Evolutionary conservation across 805 yeast genomes (phyloP).

Genomic region (Diddensiella santjacobensis): DNA sequence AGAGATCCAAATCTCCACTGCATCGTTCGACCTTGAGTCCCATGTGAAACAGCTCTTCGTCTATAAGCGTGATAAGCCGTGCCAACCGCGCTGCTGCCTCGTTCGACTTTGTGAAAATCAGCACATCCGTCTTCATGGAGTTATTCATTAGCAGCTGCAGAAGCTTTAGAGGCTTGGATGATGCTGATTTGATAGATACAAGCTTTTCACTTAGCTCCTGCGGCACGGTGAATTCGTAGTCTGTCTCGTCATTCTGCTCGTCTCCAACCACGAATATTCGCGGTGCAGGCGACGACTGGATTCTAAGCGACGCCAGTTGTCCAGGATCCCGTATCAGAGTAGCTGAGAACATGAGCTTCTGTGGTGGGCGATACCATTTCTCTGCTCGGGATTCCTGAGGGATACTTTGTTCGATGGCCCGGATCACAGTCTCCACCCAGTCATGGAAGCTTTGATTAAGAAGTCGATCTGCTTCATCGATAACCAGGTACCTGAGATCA

Average conservation of each 20-base stretch:
- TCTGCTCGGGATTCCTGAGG: slow-evolving; percentile 13
- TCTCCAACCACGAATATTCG: slow-evolving; percentile 69
- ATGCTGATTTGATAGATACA: slow-evolving; percentile 30
- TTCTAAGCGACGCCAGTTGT: slow-evolving; percentile 65
- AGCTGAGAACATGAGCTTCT: slow-evolving; percentile 81
- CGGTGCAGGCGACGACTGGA: slow-evolving; percentile 51
- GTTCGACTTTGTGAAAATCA: slow-evolving; percentile 72
- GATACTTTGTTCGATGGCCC: slow-evolving; percentile 18
- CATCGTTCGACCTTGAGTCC: slow-evolving; percentile 29
- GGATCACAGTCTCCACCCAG: slow-evolving; percentile 61
- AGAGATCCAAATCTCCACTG: slow-evolving; percentile 37
- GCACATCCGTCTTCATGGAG: slow-evolving; percentile 38
- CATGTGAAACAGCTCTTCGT: slow-evolving; percentile 22
- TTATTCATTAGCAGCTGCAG: slow-evolving; percentile 46
- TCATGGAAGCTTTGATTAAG: slow-evolving; percentile 91
- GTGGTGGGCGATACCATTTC: slow-evolving; percentile 41
- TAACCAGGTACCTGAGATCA: slow-evolving; percentile 58
- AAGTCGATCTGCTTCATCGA: slow-evolving; percentile 95
- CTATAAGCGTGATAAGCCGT: slow-evolving; percentile 49
- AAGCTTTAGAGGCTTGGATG: slow-evolving; percentile 70
- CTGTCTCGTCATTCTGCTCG: slow-evolving; percentile 26
- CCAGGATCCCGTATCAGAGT: slow-evolving; percentile 93
- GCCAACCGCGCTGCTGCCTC: slow-evolving; percentile 83
- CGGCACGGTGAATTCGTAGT: slow-evolving; percentile 37
- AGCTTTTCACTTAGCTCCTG: slow-evolving; percentile 33